These are phyloP conservation scores for Phalaenopsis equestris DNA, from an alignment of 106 monocot species.

Conservation along the genomic window DNA sequence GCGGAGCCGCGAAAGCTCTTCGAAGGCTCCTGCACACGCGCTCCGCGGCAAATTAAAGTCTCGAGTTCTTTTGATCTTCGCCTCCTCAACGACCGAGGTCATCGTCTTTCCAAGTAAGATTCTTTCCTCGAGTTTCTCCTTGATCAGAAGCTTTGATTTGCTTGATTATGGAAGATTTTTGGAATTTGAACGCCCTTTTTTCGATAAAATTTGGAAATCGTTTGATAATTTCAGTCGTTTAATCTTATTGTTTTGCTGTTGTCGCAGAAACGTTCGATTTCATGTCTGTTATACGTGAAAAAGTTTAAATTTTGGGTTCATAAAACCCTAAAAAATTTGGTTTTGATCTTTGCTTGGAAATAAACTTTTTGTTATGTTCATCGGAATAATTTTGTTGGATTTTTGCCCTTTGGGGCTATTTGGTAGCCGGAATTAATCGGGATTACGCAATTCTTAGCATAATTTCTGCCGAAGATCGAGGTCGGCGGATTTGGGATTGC, in stretches of 20 bases:
- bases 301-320: too few relatives aligned
- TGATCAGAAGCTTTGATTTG: background rate
- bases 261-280: background rate
- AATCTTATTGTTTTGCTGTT: background rate
- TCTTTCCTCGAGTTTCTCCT: background rate
- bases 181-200: background rate
- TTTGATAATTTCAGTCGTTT: too few relatives aligned
- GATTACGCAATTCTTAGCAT: too few relatives aligned
- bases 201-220: too few relatives aligned
- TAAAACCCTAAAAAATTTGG: background rate
- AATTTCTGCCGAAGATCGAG: too few relatives aligned
- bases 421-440: too few relatives aligned
- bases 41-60: background rate
- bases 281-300: background rate
- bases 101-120: background rate
- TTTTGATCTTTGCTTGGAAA: background rate
- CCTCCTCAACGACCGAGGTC: background rate
- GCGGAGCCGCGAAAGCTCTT: background rate
- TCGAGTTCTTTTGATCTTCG: background rate
- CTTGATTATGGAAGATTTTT: background rate
- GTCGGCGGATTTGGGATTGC: too few relatives aligned
- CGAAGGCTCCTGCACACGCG: background rate
- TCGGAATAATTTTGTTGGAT: background rate
- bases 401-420: background rate
- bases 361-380: background rate